Evolutionary conservation across 2,329 filamentous ascomycete species (phyloP).

Genomic region (Tympanopsis confertula): DNA sequence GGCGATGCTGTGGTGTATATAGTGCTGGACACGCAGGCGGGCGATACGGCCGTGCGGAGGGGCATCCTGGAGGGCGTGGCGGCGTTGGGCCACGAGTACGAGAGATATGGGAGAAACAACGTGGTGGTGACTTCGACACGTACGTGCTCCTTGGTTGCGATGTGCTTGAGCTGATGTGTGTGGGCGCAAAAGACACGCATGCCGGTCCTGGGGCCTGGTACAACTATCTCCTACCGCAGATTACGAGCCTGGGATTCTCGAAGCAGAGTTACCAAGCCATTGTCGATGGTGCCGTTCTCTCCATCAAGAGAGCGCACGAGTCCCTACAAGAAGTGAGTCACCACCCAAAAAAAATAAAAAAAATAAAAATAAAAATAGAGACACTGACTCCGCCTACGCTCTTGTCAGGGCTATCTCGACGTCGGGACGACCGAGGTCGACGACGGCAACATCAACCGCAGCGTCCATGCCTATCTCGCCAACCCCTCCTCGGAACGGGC

Average conservation of each 20-base stretch:
- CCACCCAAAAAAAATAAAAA: conserved; percentile 5
- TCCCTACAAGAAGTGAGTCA: conserved; percentile 40
- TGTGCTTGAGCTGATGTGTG: no score
- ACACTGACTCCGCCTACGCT: no score
- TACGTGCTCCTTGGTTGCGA: no score
- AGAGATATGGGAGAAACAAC: conserved; percentile 67
- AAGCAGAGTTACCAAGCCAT: conserved; percentile 81
- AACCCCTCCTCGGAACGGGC: conserved; percentile 70
- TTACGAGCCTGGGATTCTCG: conserved; percentile 78
- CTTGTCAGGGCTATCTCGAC: conserved; percentile 60
- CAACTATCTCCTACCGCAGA: conserved; percentile 86
- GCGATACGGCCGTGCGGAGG: conserved; percentile 77
- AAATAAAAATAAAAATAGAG: neutral
- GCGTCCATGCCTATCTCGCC: conserved; percentile 74
- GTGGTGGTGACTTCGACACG: conserved; percentile 83
- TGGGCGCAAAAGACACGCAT: no score
- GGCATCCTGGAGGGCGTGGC: conserved; percentile 69
- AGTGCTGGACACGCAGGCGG: conserved; percentile 75
- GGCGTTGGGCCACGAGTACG: conserved; percentile 59
- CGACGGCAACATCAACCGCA: conserved; percentile 80
- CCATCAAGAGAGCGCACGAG: conserved; percentile 71
- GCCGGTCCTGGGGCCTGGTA: conserved; percentile 85
- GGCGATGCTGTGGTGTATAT: conserved; percentile 74
- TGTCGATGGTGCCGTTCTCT: conserved; percentile 72
- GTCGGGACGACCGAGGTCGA: conserved; percentile 58